Evolutionary conservation across 345 rosid species (phyloP).

Genomic region (Excoecaria cochinchinensis): DNA sequence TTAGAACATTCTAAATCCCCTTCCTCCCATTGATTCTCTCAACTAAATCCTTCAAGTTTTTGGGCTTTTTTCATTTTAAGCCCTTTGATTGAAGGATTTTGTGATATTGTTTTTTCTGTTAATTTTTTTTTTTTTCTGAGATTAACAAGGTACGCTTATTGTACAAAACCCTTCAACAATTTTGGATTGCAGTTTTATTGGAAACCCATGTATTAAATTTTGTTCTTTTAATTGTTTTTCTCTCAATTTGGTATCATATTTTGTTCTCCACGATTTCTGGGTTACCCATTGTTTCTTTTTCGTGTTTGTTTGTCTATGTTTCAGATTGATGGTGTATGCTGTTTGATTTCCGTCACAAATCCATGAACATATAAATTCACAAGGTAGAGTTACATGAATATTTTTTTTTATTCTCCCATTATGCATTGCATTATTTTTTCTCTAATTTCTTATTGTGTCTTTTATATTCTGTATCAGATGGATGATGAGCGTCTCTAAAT

Average conservation of each 20-base stretch:
- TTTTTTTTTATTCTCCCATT: not conserved
- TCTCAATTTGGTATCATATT: not conserved
- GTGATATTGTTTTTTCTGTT: not conserved
- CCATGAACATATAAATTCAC: conserved; percentile 1
- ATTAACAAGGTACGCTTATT: conserved; percentile 26
- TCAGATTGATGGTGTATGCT: conserved; percentile 28
- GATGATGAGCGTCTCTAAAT: not conserved
- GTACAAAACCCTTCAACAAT: conserved; percentile 2
- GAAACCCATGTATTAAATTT: not conserved
- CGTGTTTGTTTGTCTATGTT: conserved; percentile 1
- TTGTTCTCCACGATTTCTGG: not conserved
- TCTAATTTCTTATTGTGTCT: not conserved
- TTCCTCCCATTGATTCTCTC: conserved; percentile 10
- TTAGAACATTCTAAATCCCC: conserved; percentile 19
- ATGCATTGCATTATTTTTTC: not conserved
- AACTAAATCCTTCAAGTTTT: conserved; percentile 13
- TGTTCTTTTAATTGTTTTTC: not conserved
- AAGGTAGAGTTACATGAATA: not conserved
- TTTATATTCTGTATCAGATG: not conserved
- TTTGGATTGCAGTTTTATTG: not conserved
- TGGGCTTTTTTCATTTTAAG: conserved; percentile 18
- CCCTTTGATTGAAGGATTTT: conserved; percentile 37
- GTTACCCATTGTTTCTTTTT: not conserved
- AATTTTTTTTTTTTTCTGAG: not conserved
- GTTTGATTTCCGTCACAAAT: conserved; percentile 14